Conservation (phyloP, 176 grass and related monocot species). For the Alopecurus myosuroides region DNA sequence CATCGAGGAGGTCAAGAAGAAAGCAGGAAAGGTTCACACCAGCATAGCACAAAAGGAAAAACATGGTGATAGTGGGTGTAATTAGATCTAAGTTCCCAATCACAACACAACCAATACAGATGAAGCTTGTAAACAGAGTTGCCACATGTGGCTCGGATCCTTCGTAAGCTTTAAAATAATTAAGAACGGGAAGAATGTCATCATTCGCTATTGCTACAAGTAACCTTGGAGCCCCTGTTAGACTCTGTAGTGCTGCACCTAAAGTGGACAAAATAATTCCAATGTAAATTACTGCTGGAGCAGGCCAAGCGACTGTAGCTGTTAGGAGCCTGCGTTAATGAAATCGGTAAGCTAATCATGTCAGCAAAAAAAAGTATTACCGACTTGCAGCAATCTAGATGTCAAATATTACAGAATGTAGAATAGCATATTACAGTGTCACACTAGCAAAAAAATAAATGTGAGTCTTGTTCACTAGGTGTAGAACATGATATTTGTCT, state of each 20-base stretch:
- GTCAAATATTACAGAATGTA: not conserved
- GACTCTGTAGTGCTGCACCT: conserved; percentile 85
- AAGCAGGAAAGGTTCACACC: conserved; percentile 96
- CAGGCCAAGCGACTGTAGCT: conserved; percentile 86
- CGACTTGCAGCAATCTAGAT: not conserved
- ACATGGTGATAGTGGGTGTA: conserved; percentile 96
- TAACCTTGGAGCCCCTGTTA: conserved; percentile 87
- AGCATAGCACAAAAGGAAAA: conserved; percentile 93
- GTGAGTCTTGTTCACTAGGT: not conserved
- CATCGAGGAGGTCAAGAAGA: conserved; percentile 93
- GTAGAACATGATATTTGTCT: not conserved
- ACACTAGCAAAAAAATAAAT: not conserved
- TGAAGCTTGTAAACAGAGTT: conserved; percentile 88
- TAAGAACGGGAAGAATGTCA: conserved; percentile 90
- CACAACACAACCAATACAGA: conserved; percentile 81
- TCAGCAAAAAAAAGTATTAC: not conserved
- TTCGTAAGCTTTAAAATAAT: conserved; percentile 83
- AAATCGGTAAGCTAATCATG: not conserved
- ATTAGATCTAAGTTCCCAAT: conserved; percentile 94
- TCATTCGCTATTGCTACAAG: conserved; percentile 96
- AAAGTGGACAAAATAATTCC: conserved; percentile 90
- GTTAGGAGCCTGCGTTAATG: conserved; percentile 72
- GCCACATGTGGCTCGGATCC: conserved; percentile 79
- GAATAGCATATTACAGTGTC: not conserved
- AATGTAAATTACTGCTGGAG: conserved; percentile 74